Conservation (phyloP, 345 rosid species). For the Nasturtium officinale region DNA sequence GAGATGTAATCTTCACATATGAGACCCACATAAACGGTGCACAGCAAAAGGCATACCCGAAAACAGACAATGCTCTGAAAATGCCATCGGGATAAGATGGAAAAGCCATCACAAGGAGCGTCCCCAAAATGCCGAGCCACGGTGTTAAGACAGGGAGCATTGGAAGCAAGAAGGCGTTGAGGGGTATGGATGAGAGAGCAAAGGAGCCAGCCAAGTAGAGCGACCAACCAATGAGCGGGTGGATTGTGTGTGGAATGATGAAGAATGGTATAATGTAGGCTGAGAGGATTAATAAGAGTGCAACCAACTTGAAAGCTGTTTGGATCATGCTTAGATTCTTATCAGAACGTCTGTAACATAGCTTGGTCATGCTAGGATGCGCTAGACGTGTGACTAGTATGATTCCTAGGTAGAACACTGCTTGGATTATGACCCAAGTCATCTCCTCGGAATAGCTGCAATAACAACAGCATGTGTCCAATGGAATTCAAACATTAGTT, state of each 20-base stretch:
- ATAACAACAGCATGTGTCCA: neutral
- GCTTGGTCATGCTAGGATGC: slow-evolving; percentile 70
- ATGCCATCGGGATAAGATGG: slow-evolving; percentile 78
- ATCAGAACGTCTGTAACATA: slow-evolving; percentile 71
- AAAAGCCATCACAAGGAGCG: slow-evolving; percentile 78
- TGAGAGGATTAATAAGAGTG: slow-evolving; percentile 71
- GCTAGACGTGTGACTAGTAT: slow-evolving; percentile 65
- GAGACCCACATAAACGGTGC: slow-evolving; percentile 77
- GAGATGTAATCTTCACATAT: slow-evolving; percentile 52
- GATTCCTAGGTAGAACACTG: slow-evolving; percentile 64
- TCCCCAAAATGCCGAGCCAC: slow-evolving; percentile 65
- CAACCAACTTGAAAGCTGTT: slow-evolving; percentile 54
- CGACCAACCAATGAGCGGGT: slow-evolving; percentile 82
- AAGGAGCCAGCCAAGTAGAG: slow-evolving; percentile 73
- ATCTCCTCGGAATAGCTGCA: slow-evolving; percentile 73
- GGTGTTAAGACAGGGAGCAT: slow-evolving; percentile 57
- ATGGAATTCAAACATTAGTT: neutral
- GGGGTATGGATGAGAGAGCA: slow-evolving; percentile 60
- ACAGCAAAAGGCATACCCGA: slow-evolving; percentile 70
- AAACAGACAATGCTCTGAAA: slow-evolving; percentile 68
- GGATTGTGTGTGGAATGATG: slow-evolving; percentile 76
- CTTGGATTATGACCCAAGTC: slow-evolving; percentile 66
- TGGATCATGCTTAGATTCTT: slow-evolving; percentile 61
- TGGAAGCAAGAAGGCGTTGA: slow-evolving; percentile 75
- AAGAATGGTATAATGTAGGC: slow-evolving; percentile 80